Evolutionary conservation across 805 yeast genomes (phyloP).

Genomic region (Suhomyces sp.): DNA sequence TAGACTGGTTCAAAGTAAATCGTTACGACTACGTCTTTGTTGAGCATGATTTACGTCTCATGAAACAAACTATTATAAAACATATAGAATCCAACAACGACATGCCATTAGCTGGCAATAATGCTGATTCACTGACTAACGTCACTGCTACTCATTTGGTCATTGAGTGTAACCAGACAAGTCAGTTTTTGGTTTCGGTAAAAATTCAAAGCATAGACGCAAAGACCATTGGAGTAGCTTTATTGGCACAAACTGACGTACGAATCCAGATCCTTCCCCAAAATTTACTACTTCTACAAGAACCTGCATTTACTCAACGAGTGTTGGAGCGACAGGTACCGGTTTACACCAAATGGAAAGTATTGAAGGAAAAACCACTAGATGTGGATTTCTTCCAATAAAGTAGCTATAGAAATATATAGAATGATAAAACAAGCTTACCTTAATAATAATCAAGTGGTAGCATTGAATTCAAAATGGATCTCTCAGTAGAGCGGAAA

Average conservation of each 20-base stretch:
- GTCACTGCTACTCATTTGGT: constrained; percentile 3
- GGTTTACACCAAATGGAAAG: constrained; percentile 7
- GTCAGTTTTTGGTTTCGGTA: constrained; percentile 10
- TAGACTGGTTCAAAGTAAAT: constrained; percentile 9
- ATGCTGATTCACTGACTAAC: no score
- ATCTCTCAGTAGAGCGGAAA: no score
- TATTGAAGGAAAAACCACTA: constrained; percentile 1
- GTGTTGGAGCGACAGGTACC: constrained; percentile 1
- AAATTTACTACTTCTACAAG: constrained; percentile 5
- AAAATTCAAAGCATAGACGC: background rate
- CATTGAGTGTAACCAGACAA: background rate
- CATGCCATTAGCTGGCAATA: background rate
- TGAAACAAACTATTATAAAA: background rate
- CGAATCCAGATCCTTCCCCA: constrained; percentile 3
- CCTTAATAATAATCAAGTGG: no score
- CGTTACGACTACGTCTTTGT: constrained; percentile 6
- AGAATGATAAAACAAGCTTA: no score
- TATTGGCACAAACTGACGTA: constrained; percentile 8
- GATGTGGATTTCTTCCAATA: constrained; percentile 3
- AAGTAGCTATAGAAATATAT: background rate
- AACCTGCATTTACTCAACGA: background rate
- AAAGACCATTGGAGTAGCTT: background rate
- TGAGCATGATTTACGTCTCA: background rate
- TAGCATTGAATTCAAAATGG: no score
- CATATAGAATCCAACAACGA: background rate